Evolutionary conservation across 2,329 filamentous ascomycete genomes (phyloP), one percentile per base, ranked within the genome.

Genomic region (Colletotrichum costaricense): DNA sequence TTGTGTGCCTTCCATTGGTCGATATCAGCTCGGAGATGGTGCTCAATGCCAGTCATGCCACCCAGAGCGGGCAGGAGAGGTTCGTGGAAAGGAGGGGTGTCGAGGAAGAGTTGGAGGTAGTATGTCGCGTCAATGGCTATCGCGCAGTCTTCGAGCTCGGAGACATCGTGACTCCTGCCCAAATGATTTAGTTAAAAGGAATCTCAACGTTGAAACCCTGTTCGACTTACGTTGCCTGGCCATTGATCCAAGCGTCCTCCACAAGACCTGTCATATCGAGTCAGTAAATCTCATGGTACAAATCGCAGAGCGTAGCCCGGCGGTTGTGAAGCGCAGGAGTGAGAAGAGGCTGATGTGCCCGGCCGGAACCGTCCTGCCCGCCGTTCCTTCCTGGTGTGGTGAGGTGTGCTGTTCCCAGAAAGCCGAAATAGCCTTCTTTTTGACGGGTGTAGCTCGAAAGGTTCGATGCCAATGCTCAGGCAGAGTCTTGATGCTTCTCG

Each of bases 121-220:
- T 97, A 93, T 66, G 94, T 93, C 69, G 96, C 97, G 86, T 98
- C 95, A 79, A 98, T 92, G 76, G 93, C 95, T 78, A 98, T 89
- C 67, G 92, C 89, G 73, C 91, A 91, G 80, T 92, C 93, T 80
- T 93, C 91, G 77, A 98, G 88, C 75, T 94, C 90, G 74, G 92
- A 88, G 77, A 97, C 83, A 72, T 91, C 87, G 77, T 91, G 89
- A 62, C 87, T 88, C 80, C 88, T 90, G 76, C 12, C 57, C n/a
- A 35, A 28, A 56, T 11, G 22, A 24, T 35, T 75, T 71, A 75
- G 73, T 52, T 55, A 4, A n/a, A 24, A 28, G 24, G 28, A 28
- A 54, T 11, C 28, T 54, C 54, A 67, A n/a, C 69, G 33, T 60
- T 33, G 35, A 63, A 58, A 56, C 22, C 16, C 11, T 54, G 49